These are phyloP conservation scores for Candolleomyces aberdarensis DNA, from an alignment of 768 basidiomycete genomes.

Conservation along the genomic window DNA sequence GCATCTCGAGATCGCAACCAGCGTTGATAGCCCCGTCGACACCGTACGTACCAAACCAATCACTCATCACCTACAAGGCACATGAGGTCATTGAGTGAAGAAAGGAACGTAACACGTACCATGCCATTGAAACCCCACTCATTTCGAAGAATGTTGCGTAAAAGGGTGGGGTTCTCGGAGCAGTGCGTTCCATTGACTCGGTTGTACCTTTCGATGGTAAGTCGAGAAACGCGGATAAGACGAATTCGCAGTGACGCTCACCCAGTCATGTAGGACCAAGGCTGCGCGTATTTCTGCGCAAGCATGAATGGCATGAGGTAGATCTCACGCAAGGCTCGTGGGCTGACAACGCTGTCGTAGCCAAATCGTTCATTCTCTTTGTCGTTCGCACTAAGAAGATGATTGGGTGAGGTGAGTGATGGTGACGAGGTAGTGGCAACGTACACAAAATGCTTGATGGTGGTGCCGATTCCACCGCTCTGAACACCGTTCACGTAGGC, in stretches of 20 bases:
- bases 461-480: conserved; percentile 66
- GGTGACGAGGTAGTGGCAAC: conserved; percentile 8
- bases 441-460: conserved; percentile 85
- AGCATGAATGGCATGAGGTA: conserved; percentile 78
- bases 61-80: conserved; percentile 60
- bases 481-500: conserved; percentile 79
- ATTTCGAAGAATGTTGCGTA: conserved; percentile 56
- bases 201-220: conserved; percentile 48
- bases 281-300: conserved; percentile 60
- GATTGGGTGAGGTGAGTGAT: not conserved
- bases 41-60: conserved; percentile 79
- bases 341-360: conserved; percentile 63
- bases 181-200: conserved; percentile 74
- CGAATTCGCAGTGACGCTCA: conserved; percentile 29
- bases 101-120: conserved; percentile 23
- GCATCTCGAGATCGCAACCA: conserved; percentile 82
- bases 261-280: conserved; percentile 73
- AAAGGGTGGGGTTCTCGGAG: conserved; percentile 59
- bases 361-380: conserved; percentile 75
- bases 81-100: not conserved
- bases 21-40: conserved; percentile 64
- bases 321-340: conserved; percentile 68
- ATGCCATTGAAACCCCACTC: conserved; percentile 77
- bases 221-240: not conserved
- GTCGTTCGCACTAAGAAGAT: conserved; percentile 58